A percentile compares a stretch with the other conserved stretches of the same genome.
Evolutionary conservation across 805 yeast species (phyloP).

Genomic region (Metschnikowia drakensbergensis): DNA sequence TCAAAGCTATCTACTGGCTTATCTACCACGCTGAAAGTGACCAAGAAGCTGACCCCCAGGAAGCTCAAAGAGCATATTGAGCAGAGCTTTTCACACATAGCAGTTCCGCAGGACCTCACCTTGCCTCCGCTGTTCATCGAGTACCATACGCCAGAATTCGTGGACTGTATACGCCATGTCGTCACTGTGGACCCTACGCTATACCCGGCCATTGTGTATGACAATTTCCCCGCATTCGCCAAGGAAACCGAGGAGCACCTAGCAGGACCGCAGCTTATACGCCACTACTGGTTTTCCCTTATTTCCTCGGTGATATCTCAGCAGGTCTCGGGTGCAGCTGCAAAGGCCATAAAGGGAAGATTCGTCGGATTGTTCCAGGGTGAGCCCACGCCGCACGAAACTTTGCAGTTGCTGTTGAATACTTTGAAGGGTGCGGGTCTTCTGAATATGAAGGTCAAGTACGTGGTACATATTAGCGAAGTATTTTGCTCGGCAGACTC

Average conservation of each 20-base stretch:
- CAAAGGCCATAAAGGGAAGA: conserved; percentile 54
- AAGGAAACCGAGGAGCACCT: conserved; percentile 5
- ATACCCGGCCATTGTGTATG: conserved; percentile 30
- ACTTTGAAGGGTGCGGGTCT: conserved; percentile 62
- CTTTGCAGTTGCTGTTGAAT: conserved; percentile 41
- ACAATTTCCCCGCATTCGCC: conserved; percentile 26
- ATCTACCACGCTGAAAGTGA: neutral
- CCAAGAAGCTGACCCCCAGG: neutral
- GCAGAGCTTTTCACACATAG: conserved; percentile 10
- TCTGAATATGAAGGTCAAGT: conserved; percentile 62
- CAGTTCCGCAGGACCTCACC: conserved; percentile 12
- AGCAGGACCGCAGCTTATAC: conserved; percentile 18
- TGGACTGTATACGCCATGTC: conserved; percentile 29
- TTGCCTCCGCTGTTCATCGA: conserved; percentile 30
- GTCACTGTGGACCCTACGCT: conserved; percentile 31
- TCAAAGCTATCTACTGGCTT: neutral
- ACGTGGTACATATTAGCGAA: conserved; percentile 52
- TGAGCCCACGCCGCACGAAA: conserved; percentile 51
- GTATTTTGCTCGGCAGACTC: conserved; percentile 44
- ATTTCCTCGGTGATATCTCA: conserved; percentile 55
- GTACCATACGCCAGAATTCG: conserved; percentile 32
- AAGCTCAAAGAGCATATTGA: conserved; percentile 13
- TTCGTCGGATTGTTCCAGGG: conserved; percentile 33
- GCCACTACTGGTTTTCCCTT: conserved; percentile 35
- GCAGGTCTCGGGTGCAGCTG: conserved; percentile 80